phyloP scores from a whole-genome alignment of 768 basidiomycete species.

The Leccinum sublutescens region DNA sequence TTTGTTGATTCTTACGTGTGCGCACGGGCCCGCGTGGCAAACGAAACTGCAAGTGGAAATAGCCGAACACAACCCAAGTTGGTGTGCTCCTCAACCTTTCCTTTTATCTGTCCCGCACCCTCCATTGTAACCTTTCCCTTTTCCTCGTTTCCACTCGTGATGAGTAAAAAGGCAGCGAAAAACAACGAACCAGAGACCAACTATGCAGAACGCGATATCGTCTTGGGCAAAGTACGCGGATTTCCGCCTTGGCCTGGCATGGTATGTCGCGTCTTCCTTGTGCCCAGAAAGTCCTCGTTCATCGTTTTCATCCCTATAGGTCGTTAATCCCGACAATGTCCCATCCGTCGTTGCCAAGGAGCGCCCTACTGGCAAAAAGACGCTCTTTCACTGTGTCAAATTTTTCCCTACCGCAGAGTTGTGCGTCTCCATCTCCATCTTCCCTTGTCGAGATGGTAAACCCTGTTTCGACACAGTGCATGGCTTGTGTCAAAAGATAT shows the following conservation, averaged over 20 bases:
- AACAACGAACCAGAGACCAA: constrained; percentile 40
- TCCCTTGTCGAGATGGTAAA: constrained; percentile 13
- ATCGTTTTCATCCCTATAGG: constrained; percentile 42
- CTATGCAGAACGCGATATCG: constrained; percentile 78
- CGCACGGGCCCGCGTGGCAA: constrained; percentile 41
- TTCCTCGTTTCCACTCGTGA: constrained; percentile 22
- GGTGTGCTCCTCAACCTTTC: constrained; percentile 40
- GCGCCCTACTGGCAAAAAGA: constrained; percentile 72
- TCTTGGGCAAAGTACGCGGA: constrained; percentile 91
- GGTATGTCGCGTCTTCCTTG: constrained; percentile 52
- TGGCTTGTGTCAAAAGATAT: constrained; percentile 87
- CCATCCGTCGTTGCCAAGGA: constrained; percentile 62
- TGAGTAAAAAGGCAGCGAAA: constrained; percentile 54
- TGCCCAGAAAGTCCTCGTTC: constrained; percentile 9
- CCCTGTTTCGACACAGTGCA: constrained; percentile 47
- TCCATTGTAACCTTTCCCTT: constrained; percentile 19
- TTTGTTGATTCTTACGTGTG: constrained; percentile 39
- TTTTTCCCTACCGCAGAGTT: constrained; percentile 96
- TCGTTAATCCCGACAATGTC: constrained; percentile 72
- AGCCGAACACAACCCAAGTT: constrained; percentile 40
- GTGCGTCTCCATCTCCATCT: constrained; percentile 51
- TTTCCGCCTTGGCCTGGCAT: constrained; percentile 95
- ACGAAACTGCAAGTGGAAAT: constrained; percentile 39
- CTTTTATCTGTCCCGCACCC: constrained; percentile 38
- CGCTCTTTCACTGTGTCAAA: constrained; percentile 65